Evolutionary conservation across 2,329 filamentous ascomycete species (phyloP), one percentile per base, ranked within the genome.

Genomic region (Dothistroma pini): DNA sequence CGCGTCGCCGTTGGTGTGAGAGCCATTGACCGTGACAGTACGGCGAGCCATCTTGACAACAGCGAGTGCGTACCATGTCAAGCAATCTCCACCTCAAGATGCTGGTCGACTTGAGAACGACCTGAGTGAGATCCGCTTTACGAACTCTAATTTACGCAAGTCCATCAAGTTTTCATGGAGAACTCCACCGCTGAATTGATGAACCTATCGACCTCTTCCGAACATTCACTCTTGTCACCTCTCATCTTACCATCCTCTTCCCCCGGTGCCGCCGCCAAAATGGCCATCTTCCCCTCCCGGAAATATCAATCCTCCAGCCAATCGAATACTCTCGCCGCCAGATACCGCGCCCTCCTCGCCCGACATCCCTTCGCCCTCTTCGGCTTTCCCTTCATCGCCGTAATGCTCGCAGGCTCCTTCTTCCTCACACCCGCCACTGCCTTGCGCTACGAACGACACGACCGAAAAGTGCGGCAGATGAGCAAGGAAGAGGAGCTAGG

Each of bases 361-460:
- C 88, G 84, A 71, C 91, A 90, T 70, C 96, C 95, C 0, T 99
- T 99, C 75, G 80, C 92, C 31, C 85, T 96, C 65, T 99, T 99
- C 74, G 96, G 96, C 1, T 83, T 99, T 4, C 96, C 95, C 0
- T 99, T 99, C 76, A 84, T 99, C 67, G 80, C 85, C 59, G 88
- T 96, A 61, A 96, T 99, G 72, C 86, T 99, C 29, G 91, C 89
- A 1, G 93, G 92, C 0, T 96, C 91, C 2, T 99, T 99, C 76
- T 89, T 96, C 70, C 84, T 99, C 54, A 97, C 95, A 0, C 95
- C 93, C 1, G 95, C 93, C 5, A 93, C 96, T 22, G 95, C 96
- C 14, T 81, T 99, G 54, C 86, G 96, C 61, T 99, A 97, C 77
- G 95, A 99, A 79, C 86, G 90, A 64, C 87, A 97, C 72, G 95